Evolutionary conservation across 2,329 filamentous ascomycete species (phyloP).

Genomic region (Penicillium thymicola): DNA sequence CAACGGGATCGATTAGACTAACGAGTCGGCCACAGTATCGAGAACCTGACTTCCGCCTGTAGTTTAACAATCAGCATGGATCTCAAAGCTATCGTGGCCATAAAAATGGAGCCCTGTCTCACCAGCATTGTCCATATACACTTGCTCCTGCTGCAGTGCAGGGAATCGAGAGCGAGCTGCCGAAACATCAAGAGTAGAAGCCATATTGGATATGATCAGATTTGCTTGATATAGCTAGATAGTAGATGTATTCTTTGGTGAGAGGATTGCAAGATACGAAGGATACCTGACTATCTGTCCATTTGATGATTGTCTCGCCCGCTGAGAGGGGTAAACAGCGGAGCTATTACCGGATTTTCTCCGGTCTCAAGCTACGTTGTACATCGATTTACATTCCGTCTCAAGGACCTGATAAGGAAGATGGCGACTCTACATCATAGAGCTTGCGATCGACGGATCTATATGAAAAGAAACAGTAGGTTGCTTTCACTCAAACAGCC

Average conservation of each 20-base stretch:
- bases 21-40: conserved; percentile 64
- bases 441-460: background rate
- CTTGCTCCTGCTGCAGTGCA: conserved; percentile 62
- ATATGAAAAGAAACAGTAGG: background rate
- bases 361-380: conserved; percentile 36
- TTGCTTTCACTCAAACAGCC: background rate
- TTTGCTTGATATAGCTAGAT: background rate
- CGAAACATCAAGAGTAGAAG: conserved; percentile 52
- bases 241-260: background rate
- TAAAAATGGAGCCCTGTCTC: background rate
- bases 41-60: conserved; percentile 67
- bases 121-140: conserved; percentile 69
- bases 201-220: conserved; percentile 19
- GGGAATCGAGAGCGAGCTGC: conserved; percentile 63
- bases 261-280: background rate
- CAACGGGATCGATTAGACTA: conserved; percentile 25
- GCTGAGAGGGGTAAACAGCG: conserved; percentile 14
- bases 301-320: background rate
- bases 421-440: background rate
- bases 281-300: background rate
- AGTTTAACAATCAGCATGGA: background rate
- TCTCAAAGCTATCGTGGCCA: background rate
- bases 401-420: background rate
- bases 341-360: conserved; percentile 13
- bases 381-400: background rate